Evolutionary conservation across 1,139 yeast genomes (phyloP), one percentile per base, ranked within the genome.

Genomic region (Hemisphaericaspora subhashii): DNA sequence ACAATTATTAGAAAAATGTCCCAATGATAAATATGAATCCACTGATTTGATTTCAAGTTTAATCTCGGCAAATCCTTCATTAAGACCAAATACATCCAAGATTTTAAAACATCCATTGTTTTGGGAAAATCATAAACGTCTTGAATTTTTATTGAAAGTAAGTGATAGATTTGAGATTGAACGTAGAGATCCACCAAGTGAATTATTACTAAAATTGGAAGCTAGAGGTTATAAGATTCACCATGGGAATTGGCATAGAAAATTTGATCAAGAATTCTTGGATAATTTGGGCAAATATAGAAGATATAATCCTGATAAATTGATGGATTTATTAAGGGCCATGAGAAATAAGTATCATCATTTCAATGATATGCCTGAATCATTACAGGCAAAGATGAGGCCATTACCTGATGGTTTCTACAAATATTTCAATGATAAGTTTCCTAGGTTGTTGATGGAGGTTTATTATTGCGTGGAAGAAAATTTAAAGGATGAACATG

Each of bases 141-240:
- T 92, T 36, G 95, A 88, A 47, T 90, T 92, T 55, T 64, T 92
- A 40, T 68, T 90, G 41, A 85, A 84, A 52, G 92, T 87, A 2
- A 87, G 96, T 48, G 99, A 92, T 57, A 68, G 98, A 43, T 86
- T 89, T 58, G 98, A 92, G 54, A 69, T 85, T 37, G 97, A 90
- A 55, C 76, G 79, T 49, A 73, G 96, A 42, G 97, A 88, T 46
- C 96, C 96, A 12, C 92, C 95, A 10, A 82, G 90, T 46, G 77
- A 68, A 1, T 59, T 87, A 22, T 63, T 92, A 22, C 52, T 72
- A 17, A 64, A 69, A 42, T 66, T 92, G 14, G 98, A 92, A 55
- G 54, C 59, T 2, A 63, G 68, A 18, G 79, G 92, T 0, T 44
- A 52, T 0, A 56, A 57, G 4, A 79, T 89, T 23, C 79, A 77